Percentiles rank a stretch among this genome's conserved stretches.
These are phyloP conservation scores for Vigna trinervia DNA, from an alignment of 306 rosid species.

Conservation along the genomic window DNA sequence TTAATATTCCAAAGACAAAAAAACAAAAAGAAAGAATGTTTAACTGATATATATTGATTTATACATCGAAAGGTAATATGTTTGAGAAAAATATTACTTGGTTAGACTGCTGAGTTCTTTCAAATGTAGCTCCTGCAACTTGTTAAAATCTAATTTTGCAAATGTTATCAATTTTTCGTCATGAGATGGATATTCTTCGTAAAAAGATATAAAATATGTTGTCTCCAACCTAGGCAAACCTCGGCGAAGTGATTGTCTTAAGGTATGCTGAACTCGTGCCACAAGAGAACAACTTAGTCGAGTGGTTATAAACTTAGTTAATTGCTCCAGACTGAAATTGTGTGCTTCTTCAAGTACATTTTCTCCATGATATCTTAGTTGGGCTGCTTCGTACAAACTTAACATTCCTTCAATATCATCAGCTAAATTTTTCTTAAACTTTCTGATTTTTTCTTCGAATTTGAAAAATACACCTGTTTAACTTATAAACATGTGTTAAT, in stretches of 20 bases:
- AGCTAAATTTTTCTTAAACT: neutral
- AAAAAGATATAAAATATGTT: constrained; percentile 24
- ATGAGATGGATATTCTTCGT: constrained; percentile 49
- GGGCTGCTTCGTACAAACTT: constrained; percentile 58
- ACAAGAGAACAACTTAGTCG: too few relatives aligned
- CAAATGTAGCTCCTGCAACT: constrained; percentile 52
- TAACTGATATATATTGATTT: too few relatives aligned
- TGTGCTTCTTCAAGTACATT: constrained; percentile 53
- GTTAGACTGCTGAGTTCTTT: constrained; percentile 45
- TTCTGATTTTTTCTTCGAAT: neutral
- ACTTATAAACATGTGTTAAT: neutral
- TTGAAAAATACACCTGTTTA: constrained; percentile 5
- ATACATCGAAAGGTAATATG: too few relatives aligned
- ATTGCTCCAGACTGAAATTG: neutral
- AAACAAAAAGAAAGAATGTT: too few relatives aligned
- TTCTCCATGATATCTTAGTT: constrained; percentile 51
- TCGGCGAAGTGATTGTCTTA: too few relatives aligned
- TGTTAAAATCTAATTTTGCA: constrained; percentile 60
- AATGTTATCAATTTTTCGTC: constrained; percentile 42
- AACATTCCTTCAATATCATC: constrained; percentile 44
- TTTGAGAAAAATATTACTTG: constrained; percentile 21
- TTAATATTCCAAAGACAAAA: too few relatives aligned
- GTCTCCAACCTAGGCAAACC: too few relatives aligned
- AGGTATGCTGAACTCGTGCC: too few relatives aligned
- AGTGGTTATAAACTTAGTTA: too few relatives aligned